Percentiles rank a stretch among this genome's conserved stretches.
phyloP scores from a whole-genome alignment of 2,329 filamentous ascomycete genomes.

The Cytospora piceicola region DNA sequence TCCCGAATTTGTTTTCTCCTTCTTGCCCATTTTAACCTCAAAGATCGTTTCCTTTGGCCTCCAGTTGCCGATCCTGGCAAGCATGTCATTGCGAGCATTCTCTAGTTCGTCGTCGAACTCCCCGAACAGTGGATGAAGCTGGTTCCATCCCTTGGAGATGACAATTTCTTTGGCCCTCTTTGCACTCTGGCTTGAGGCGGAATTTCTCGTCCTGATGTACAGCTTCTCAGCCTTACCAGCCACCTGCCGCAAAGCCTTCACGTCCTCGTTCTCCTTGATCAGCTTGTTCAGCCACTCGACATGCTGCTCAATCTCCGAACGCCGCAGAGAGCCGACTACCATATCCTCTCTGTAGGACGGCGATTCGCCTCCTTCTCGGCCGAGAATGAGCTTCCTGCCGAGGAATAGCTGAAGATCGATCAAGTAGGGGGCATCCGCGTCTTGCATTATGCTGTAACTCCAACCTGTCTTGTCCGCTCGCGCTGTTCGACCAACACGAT shows the following conservation, averaged over 20 bases:
- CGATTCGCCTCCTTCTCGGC: slow-evolving; percentile 60
- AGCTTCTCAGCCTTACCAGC: slow-evolving; percentile 89
- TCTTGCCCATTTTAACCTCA: slow-evolving; percentile 79
- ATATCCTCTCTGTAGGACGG: slow-evolving; percentile 82
- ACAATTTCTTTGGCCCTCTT: slow-evolving; percentile 83
- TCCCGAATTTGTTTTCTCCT: slow-evolving; percentile 63
- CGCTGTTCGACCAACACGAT: slow-evolving; percentile 93
- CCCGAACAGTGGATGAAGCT: slow-evolving; percentile 81
- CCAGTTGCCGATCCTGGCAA: slow-evolving; percentile 86
- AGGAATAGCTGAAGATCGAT: slow-evolving; percentile 94
- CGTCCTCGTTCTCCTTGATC: slow-evolving; percentile 74
- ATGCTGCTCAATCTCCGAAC: slow-evolving; percentile 73
- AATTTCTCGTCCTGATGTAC: slow-evolving; percentile 86
- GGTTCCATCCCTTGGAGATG: slow-evolving; percentile 68
- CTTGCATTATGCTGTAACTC: slow-evolving; percentile 90
- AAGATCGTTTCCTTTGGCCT: slow-evolving; percentile 95
- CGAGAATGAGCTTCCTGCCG: slow-evolving; percentile 79
- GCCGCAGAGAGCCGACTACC: slow-evolving; percentile 75
- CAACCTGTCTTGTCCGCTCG: slow-evolving; percentile 91
- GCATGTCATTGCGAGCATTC: slow-evolving; percentile 79
- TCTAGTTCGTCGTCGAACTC: slow-evolving; percentile 68
- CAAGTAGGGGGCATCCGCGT: slow-evolving; percentile 87
- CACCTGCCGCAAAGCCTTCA: slow-evolving; percentile 71
- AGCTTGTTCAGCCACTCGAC: slow-evolving; percentile 85
- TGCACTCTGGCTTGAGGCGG: slow-evolving; percentile 87